Base-by-base conservation (phyloP, 192 early-diverging fungal genomes). In the Rhizoclosmatium sp. region DNA sequence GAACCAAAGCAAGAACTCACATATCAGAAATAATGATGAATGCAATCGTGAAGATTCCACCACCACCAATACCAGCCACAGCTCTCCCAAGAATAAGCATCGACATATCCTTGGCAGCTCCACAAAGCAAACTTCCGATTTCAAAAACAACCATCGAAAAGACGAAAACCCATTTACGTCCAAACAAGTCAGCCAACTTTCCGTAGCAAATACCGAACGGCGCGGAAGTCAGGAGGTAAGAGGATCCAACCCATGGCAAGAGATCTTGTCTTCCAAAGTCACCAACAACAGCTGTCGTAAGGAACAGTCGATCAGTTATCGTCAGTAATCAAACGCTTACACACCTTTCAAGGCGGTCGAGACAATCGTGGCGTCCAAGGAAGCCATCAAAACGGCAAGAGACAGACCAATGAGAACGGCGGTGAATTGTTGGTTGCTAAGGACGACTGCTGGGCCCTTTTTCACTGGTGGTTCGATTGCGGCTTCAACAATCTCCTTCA, bases 21-120 rank as follows among this genome's bases (percentile, higher is more conserved):
- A 85, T 78, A 41, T 97, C 97, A 2, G 94, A 86, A 45, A 97
- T 89, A 58, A 96, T 93, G 61, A 97, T 92, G 47, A 97, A 88
- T 12, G 93, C 92, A 71, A 93, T 80, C 2, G 91, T 82, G 47
- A 48, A 48, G 12, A 48, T 56, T 47, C 69, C 69, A 19, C 69
- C 69, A n/a, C 47, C 69, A 10, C 69, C 69, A 54, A 94, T 94
- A 1, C 82, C 86, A 12, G 89, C 87, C 46, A 95, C 84, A 2
- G 91, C 86, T 0, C 93, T 92, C 16, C 89, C 89, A 40, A 95
- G 84, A 69, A 97, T 92, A 0, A 92, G 93, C 56, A 89, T 87
- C 67, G 93, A 92, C 19, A 87, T 87, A 31, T 49, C 48, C 5
- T 19, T 44, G 39, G 94, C 90, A 31, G 87, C 79, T 16, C 94